Conservation (phyloP, 2,329 filamentous ascomycete genomes). For the Pestalotiopsis sp. region DNA sequence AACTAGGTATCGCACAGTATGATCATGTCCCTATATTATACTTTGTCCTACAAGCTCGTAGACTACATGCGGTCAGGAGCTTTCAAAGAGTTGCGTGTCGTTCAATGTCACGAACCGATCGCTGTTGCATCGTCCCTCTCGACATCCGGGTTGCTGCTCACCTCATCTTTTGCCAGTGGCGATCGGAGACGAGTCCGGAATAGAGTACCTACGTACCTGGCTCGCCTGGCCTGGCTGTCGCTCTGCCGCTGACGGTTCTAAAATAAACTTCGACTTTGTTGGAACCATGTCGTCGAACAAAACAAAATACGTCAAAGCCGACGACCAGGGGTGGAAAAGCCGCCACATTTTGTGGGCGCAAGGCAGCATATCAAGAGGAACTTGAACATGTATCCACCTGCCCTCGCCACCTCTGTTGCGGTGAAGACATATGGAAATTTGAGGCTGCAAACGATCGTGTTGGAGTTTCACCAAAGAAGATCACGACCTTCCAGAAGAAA, state of each 20-base stretch:
- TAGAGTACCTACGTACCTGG: not conserved
- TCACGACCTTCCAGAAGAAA: not conserved
- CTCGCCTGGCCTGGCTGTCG: not conserved
- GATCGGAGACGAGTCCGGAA: not conserved
- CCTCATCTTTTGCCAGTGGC: not conserved
- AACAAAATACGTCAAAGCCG: not conserved
- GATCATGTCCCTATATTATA: no score
- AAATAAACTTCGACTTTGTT: slow-evolving; percentile 4
- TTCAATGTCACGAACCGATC: no score
- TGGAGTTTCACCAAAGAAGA: not conserved
- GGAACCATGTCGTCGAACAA: not conserved
- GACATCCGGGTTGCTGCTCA: not conserved
- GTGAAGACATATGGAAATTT: not conserved
- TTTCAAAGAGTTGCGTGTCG: no score
- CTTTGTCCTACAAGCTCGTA: no score
- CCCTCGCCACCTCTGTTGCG: not conserved
- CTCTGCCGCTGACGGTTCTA: slow-evolving; percentile 7
- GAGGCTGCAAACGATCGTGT: not conserved
- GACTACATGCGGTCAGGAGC: no score
- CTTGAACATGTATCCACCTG: not conserved
- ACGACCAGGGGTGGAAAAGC: no score
- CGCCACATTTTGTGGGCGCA: not conserved
- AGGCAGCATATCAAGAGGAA: not conserved
- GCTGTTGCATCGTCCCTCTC: no score
- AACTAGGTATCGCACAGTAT: no score